A percentile compares a stretch with the other conserved stretches of the same genome.
These are phyloP conservation scores for Oropetium thomaeum DNA, from an alignment of 176 grass and related monocot genomes.

Conservation along the genomic window DNA sequence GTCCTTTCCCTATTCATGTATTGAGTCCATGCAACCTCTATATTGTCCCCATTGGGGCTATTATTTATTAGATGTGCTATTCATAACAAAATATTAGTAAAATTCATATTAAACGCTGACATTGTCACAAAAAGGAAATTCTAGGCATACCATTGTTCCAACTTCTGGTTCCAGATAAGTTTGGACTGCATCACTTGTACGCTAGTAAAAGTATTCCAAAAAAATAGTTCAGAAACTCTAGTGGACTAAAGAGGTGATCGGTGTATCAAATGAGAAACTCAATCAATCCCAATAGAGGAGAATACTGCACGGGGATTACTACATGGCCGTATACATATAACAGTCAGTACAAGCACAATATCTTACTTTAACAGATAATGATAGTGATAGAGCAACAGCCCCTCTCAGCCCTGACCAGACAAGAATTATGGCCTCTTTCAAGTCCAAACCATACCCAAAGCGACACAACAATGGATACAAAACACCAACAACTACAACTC, in stretches of 20 bases:
- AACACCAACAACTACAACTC: slow-evolving; percentile 62
- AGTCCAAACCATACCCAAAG: slow-evolving; percentile 85
- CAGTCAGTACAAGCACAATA: neutral
- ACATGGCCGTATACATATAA: neutral
- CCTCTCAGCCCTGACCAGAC: slow-evolving; percentile 87
- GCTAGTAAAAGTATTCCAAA: slow-evolving; percentile 34
- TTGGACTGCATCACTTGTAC: slow-evolving; percentile 61
- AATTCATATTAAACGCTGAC: slow-evolving; percentile 6
- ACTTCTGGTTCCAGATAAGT: slow-evolving; percentile 57
- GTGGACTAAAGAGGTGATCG: neutral
- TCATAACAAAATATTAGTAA: slow-evolving; percentile 33
- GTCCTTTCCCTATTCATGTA: too few species aligned
- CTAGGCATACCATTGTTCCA: slow-evolving; percentile 73
- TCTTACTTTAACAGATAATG: slow-evolving; percentile 84
- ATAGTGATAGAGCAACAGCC: slow-evolving; percentile 75
- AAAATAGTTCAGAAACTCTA: slow-evolving; percentile 12
- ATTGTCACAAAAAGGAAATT: neutral
- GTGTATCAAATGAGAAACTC: neutral
- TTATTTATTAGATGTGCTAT: too few species aligned
- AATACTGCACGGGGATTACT: neutral
- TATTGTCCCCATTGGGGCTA: too few species aligned
- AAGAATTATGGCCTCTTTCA: slow-evolving; percentile 80
- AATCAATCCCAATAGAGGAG: neutral
- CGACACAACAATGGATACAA: slow-evolving; percentile 73
- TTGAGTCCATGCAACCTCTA: too few species aligned